phyloP scores from a whole-genome alignment of 2,329 filamentous ascomycete genomes.

The Colletotrichum sp. region DNA sequence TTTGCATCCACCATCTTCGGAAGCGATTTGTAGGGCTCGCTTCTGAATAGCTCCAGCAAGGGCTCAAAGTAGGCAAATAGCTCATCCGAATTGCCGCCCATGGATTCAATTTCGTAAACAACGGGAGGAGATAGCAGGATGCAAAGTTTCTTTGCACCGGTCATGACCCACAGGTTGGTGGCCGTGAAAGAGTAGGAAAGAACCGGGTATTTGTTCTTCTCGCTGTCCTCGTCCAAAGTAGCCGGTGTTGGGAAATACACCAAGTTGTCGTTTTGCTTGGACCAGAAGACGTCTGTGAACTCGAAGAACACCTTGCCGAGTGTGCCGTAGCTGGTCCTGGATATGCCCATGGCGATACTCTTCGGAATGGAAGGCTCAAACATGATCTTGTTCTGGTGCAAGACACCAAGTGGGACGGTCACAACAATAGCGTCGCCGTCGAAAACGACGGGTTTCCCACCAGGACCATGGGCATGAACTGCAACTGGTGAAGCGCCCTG shows the following conservation, averaged over 20 bases:
- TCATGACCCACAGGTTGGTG: background rate
- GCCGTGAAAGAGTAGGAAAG: background rate
- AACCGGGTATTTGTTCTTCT: background rate
- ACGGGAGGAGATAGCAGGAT: background rate
- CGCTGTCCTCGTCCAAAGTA: background rate
- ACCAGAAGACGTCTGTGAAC: conserved; percentile 3
- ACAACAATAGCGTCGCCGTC: background rate
- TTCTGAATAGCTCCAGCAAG: background rate
- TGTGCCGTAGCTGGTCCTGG: background rate
- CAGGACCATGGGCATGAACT: background rate
- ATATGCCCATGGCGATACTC: background rate
- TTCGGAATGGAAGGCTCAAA: background rate
- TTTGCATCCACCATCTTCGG: background rate
- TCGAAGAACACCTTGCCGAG: background rate
- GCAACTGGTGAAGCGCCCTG: background rate
- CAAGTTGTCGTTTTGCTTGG: background rate
- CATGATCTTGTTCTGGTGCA: background rate
- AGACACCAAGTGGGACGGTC: background rate
- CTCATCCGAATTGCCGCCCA: background rate
- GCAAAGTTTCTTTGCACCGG: background rate
- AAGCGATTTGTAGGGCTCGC: background rate
- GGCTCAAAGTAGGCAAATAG: background rate
- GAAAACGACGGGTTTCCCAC: background rate
- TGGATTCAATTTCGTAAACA: background rate
- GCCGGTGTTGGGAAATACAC: background rate